Percentiles rank a stretch among this genome's conserved stretches.
phyloP scores from a whole-genome alignment of 805 yeast species.

The Nakazawaea molendinolei region DNA sequence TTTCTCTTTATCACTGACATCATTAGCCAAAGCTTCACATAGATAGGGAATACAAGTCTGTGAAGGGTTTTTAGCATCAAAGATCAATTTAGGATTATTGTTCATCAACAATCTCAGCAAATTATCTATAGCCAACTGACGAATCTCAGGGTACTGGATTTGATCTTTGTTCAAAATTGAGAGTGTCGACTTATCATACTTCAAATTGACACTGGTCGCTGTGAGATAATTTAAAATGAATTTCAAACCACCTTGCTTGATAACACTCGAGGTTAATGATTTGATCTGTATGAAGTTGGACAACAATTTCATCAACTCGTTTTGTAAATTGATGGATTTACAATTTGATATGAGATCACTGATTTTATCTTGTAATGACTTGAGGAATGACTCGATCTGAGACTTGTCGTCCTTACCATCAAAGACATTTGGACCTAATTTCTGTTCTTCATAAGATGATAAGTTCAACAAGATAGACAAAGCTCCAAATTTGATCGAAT shows the following conservation, averaged over 20 bases:
- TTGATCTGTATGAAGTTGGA: constrained; percentile 26
- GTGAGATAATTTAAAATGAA: constrained; percentile 33
- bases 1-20: constrained; percentile 28
- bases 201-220: constrained; percentile 21
- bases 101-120: constrained; percentile 39
- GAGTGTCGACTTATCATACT: constrained; percentile 18
- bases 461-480: constrained; percentile 35
- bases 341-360: constrained; percentile 15
- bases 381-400: constrained; percentile 22
- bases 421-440: constrained; percentile 26
- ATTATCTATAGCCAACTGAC: constrained; percentile 31
- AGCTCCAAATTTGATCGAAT: constrained; percentile 32
- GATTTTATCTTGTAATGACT: constrained; percentile 17
- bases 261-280: constrained; percentile 27
- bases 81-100: constrained; percentile 34
- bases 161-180: constrained; percentile 18
- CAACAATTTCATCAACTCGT: constrained; percentile 28
- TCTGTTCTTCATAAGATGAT: constrained; percentile 26
- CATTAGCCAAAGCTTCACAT: constrained; percentile 34
- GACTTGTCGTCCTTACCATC: constrained; percentile 22
- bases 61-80: constrained; percentile 29
- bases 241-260: constrained; percentile 39
- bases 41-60: constrained; percentile 42
- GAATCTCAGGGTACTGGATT: constrained; percentile 15
- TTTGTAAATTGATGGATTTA: constrained; percentile 19